Conservation (phyloP, 2,329 filamentous ascomycete species). For the Aspergillus oerlinghausenensis region DNA sequence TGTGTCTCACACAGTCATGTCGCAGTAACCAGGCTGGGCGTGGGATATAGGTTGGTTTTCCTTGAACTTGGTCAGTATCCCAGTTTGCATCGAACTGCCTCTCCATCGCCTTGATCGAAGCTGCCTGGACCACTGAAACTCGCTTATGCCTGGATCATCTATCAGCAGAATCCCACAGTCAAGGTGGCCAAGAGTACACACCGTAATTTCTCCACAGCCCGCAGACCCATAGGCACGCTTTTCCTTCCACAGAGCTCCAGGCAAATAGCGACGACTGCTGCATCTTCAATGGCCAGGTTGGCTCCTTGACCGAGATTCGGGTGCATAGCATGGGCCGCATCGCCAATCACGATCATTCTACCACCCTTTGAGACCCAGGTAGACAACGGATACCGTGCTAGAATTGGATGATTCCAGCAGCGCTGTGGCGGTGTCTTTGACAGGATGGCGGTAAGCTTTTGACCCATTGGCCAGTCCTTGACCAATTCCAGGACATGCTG, state of each 20-base stretch:
- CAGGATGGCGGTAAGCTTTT: background rate
- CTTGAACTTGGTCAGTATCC: background rate
- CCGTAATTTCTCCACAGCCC: conserved; percentile 14
- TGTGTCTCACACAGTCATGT: background rate
- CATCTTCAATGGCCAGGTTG: conserved; percentile 49
- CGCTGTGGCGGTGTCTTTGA: background rate
- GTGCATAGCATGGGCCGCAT: conserved; percentile 49
- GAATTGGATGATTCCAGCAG: background rate
- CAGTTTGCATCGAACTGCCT: background rate
- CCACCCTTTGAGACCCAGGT: conserved; percentile 40
- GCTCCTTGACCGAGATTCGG: conserved; percentile 48
- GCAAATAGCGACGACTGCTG: conserved; percentile 44
- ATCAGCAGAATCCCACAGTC: background rate
- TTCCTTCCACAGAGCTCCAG: conserved; percentile 26
- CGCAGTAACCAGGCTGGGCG: background rate
- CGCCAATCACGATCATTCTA: conserved; percentile 46
- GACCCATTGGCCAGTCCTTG: background rate
- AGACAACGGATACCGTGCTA: background rate
- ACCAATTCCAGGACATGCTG: background rate
- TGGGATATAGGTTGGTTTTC: background rate
- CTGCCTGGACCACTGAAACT: conserved; percentile 9
- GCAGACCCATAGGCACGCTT: conserved; percentile 8
- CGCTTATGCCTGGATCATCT: conserved; percentile 9
- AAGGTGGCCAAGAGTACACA: background rate
- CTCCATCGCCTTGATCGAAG: background rate